phyloP scores from a whole-genome alignment of 176 grass and related monocot species.

The Microstegium vimineum region DNA sequence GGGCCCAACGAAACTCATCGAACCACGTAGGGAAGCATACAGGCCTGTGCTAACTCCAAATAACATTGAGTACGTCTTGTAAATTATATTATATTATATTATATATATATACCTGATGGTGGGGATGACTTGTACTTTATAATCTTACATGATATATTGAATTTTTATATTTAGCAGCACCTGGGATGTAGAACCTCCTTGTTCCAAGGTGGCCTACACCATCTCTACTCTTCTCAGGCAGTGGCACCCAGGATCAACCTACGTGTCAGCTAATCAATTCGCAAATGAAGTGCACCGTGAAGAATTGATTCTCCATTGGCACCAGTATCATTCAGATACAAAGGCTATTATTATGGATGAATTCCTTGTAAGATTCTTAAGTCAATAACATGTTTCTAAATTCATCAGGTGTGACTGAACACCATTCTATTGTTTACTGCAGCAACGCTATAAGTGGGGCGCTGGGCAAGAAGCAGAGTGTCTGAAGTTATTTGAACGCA shows the following conservation, averaged over 20 bases:
- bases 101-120: constrained; percentile 1
- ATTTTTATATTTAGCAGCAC: constrained; percentile 22
- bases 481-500: constrained; percentile 38
- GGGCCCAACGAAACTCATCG: constrained; percentile 35
- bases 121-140: neutral
- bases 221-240: constrained; percentile 40
- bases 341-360: constrained; percentile 28
- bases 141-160: constrained; percentile 9
- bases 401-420: constrained; percentile 9
- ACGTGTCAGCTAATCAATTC: neutral
- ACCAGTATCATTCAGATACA: constrained; percentile 37
- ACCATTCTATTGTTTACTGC: neutral
- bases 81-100: neutral
- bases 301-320: constrained; percentile 35
- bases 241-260: constrained; percentile 40
- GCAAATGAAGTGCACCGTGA: constrained; percentile 3
- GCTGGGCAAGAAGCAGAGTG: constrained; percentile 23
- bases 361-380: constrained; percentile 40
- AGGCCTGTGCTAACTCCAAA: constrained; percentile 38
- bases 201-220: constrained; percentile 37
- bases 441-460: constrained; percentile 43
- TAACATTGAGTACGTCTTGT: constrained; percentile 36
- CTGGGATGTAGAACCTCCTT: constrained; percentile 40
- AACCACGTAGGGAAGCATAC: constrained; percentile 23
- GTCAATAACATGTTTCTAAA: constrained; percentile 19